Evolutionary conservation across 2,329 filamentous ascomycete species (phyloP), one percentile per base, ranked within the genome.

Genomic region (Talaromyces sp.): DNA sequence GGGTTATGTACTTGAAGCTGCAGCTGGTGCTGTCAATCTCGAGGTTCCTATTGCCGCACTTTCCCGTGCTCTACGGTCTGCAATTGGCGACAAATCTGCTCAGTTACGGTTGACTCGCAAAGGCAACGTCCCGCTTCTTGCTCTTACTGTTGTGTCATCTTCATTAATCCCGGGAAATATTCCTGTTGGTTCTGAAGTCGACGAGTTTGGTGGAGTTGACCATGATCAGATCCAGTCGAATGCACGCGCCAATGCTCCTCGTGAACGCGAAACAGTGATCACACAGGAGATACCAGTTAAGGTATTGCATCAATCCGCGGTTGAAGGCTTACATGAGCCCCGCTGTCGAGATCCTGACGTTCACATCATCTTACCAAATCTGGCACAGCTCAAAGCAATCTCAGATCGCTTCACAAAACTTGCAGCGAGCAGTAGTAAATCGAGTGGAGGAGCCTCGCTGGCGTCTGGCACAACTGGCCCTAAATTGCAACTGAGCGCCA

Each of bases 251-350:
- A 75, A 87, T 81, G 69, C 85, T 74, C 70, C 83, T 50, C 84
- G 90, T 64, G 91, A 94, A 72, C 89, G 92, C 70, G 93, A 97
- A 76, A 96, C 95, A 68, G 85, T 96, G 71, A 90, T 99, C 72
- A 97, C 93, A 0, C 95, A 99, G 74, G 93, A 98, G 77, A 90
- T 99, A 45, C 95, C 95, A n/a, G 90, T 98, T 50, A 89, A 93
- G 19, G 93, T 99, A 1, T 85, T 99, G 10, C 88, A 91, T 65
- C 88, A 91, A 2, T 87, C 90, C 61, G 90, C 87, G 0, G 92
- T 98, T n/a, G 91, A 95, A 72, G 90, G 88, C n/a, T 88, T 98
- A 67, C 92, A 96, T 80, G 94, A 99, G 79, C 95, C 95, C 14
- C 88, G 89, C 67, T 92, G 93, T 66, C 89, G 92, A 66, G 93